Base-by-base conservation (phyloP, 805 yeast genomes). In the Candida taoyuanica region DNA sequence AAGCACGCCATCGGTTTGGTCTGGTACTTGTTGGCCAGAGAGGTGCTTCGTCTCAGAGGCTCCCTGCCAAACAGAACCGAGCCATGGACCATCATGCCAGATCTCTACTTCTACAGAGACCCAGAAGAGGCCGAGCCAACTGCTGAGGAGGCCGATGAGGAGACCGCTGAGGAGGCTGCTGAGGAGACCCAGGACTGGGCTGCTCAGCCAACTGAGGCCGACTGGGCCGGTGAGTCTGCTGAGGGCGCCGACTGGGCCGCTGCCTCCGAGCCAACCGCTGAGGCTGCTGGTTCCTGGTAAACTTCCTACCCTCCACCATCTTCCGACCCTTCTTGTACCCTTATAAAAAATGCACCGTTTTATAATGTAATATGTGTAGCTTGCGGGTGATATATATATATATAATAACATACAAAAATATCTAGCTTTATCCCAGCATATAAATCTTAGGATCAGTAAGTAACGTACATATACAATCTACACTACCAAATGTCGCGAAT, bases 41-140 rank as follows among this genome's bases (percentile, higher is more conserved):
- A 93, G 78, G 98, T 93, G 62, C 81, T 93, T 69, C 87, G 99
- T 79, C 84, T 93, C 73, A 85, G 96, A 78, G 98, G 99, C 68
- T 81, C 88, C 67, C 73, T 93, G 60, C 88, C 94, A 68, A 84
- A 85, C 86, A 88, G 99, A 81, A 68, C 85, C 59, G 86, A 93
- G 72, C 82, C 85, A 71, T 93, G 99, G 99, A 76, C 94, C 60
- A 93, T 93, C 69, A 93, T 93, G 98, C 98, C 98, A 72, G 99
- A 93, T 78, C 82, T 93, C 73, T 93, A 89, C 89, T 93, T 93
- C 89, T 93, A 93, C 97, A 93, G 99, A 83, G 96, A 93, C 78
- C 98, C 99, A 67, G 98, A 91, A 79, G 99, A 93, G 76, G 84
- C 85, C 72, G 96, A 87, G 76, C 71, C 70, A 63, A 77, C 78